phyloP scores from a whole-genome alignment of 2,329 filamentous ascomycete genomes.

The Colletotrichum gigasporum region DNA sequence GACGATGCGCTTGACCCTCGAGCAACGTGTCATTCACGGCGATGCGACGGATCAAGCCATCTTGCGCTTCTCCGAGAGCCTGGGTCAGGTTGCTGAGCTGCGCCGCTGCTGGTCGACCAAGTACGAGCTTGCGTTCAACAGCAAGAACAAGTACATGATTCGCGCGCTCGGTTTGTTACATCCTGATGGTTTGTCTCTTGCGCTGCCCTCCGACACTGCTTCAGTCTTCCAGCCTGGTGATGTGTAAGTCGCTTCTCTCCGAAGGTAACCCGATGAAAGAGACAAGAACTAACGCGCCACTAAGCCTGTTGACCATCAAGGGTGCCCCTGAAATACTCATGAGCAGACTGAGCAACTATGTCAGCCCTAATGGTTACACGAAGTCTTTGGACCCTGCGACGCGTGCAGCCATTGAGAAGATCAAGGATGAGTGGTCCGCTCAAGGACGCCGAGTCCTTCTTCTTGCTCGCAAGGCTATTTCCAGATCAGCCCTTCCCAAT shows the following conservation, averaged over 20 bases:
- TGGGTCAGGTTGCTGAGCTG: conserved; percentile 68
- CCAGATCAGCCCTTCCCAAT: conserved; percentile 36
- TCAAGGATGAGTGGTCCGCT: conserved; percentile 75
- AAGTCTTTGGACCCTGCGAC: conserved; percentile 57
- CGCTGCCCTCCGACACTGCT: conserved; percentile 33
- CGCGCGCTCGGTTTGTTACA: conserved; percentile 61
- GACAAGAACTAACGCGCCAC: neutral
- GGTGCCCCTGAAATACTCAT: conserved; percentile 81
- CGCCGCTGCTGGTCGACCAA: conserved; percentile 71
- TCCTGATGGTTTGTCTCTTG: conserved; percentile 33
- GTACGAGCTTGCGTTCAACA: conserved; percentile 80
- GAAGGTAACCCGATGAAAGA: neutral
- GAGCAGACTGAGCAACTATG: conserved; percentile 66
- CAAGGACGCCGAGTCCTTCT: conserved; percentile 75
- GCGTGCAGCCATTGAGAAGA: conserved; percentile 58
- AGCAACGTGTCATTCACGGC: conserved; percentile 73
- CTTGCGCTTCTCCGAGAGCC: conserved; percentile 73
- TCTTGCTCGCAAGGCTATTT: conserved; percentile 68
- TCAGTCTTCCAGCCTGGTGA: conserved; percentile 37
- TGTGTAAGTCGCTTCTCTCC: conserved; percentile 36
- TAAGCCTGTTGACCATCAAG: conserved; percentile 77
- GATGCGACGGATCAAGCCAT: conserved; percentile 82
- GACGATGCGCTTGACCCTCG: conserved; percentile 66
- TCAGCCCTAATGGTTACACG: conserved; percentile 63
- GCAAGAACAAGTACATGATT: conserved; percentile 86